Conservation (phyloP, 1,284 basidiomycete genomes). For the Sporisorium iseilematis-ciliati region DNA sequence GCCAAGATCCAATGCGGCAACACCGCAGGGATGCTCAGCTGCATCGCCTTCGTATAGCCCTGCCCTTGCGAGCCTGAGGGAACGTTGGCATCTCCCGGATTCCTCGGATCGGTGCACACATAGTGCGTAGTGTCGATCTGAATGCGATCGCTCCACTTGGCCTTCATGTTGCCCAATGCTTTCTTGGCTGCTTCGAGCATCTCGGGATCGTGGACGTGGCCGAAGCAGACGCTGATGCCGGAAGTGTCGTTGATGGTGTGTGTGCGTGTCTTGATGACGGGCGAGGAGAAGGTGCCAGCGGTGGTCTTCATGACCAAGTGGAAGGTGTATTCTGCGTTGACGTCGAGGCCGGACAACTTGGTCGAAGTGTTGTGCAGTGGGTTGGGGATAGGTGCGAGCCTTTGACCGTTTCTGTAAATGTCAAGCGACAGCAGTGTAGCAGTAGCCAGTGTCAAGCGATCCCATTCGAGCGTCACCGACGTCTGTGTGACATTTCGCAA, state of each 20-base stretch:
- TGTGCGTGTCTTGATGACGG: slow-evolving; percentile 58
- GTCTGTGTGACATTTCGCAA: slow-evolving; percentile 68
- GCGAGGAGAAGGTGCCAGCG: slow-evolving; percentile 61
- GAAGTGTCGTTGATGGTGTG: slow-evolving; percentile 67
- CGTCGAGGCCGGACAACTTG: slow-evolving; percentile 65
- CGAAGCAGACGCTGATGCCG: slow-evolving; percentile 67
- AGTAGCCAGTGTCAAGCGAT: slow-evolving; percentile 60
- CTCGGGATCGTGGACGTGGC: slow-evolving; percentile 48
- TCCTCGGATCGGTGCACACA: slow-evolving; percentile 60
- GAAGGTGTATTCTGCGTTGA: slow-evolving; percentile 67
- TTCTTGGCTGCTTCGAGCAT: slow-evolving; percentile 55
- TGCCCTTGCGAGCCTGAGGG: slow-evolving; percentile 28
- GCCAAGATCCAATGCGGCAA: slow-evolving; percentile 69
- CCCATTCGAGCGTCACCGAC: slow-evolving; percentile 68
- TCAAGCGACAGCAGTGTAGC: slow-evolving; percentile 64
- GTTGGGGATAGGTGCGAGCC: slow-evolving; percentile 66
- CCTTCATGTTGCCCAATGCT: slow-evolving; percentile 56
- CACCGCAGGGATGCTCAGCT: slow-evolving; percentile 68
- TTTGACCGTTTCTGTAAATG: slow-evolving; percentile 65
- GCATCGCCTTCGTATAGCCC: slow-evolving; percentile 62
- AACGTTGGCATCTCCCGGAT: slow-evolving; percentile 41
- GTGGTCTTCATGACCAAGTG: slow-evolving; percentile 68
- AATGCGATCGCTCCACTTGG: slow-evolving; percentile 83
- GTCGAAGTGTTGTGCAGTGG: slow-evolving; percentile 66
- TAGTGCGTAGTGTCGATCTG: slow-evolving; percentile 76